Conservation (phyloP, 352 stramenopile species). For the Globisporangium camurandrum region DNA sequence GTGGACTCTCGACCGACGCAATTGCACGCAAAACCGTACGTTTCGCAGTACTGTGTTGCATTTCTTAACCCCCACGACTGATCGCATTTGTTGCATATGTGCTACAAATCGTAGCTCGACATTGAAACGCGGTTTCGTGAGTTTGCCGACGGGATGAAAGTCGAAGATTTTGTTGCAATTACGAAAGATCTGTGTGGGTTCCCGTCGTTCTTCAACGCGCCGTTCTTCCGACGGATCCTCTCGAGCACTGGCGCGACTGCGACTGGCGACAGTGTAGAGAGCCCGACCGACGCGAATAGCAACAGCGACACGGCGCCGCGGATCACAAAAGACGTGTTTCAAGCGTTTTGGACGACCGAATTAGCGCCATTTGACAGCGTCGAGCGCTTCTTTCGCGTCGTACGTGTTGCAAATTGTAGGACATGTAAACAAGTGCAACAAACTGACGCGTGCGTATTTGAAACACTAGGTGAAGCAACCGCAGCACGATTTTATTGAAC, state of each 20-base stretch:
- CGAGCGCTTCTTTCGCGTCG: constrained; percentile 97
- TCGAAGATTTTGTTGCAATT: constrained; percentile 89
- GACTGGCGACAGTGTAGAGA: too few species aligned
- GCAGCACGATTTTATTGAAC: constrained; percentile 83
- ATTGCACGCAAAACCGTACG: constrained; percentile 51
- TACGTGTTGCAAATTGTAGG: constrained; percentile 28
- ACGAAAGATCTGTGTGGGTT: constrained; percentile 97
- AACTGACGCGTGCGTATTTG: not conserved
- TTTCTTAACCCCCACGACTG: too few species aligned
- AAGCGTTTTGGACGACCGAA: constrained; percentile 91
- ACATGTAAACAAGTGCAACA: constrained; percentile 4
- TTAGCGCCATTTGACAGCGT: constrained; percentile 93
- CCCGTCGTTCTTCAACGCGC: constrained; percentile 98
- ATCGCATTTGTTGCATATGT: not conserved
- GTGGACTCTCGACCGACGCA: constrained; percentile 53
- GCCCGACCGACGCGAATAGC: constrained; percentile 9
- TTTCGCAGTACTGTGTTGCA: too few species aligned
- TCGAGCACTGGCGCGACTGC: too few species aligned
- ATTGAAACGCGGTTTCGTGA: constrained; percentile 76
- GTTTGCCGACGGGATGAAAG: constrained; percentile 77
- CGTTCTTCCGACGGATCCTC: constrained; percentile 92
- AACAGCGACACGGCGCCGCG: constrained; percentile 21
- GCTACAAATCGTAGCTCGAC: constrained; percentile 23
- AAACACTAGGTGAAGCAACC: constrained; percentile 86
- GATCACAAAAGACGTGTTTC: constrained; percentile 87